These are phyloP conservation scores for Claviceps pazoutovae DNA, from an alignment of 2,329 filamentous ascomycete genomes.

Conservation along the genomic window DNA sequence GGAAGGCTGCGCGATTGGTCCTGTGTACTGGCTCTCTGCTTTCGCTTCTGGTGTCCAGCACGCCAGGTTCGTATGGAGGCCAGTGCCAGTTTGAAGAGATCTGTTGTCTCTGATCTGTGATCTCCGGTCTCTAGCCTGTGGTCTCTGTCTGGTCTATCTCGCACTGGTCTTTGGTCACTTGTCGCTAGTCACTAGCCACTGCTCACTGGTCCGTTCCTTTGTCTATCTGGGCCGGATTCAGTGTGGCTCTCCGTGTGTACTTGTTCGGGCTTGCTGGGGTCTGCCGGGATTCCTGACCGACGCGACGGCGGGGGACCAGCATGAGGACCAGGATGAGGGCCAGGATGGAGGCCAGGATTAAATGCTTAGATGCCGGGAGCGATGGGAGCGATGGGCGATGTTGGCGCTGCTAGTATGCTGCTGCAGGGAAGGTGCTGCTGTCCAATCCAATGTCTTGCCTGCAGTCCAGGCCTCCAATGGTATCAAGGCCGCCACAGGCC, in stretches of 20 bases:
- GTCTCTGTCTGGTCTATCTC: too few species aligned
- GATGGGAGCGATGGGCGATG: neutral
- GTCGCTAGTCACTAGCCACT: too few species aligned
- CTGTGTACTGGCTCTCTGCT: neutral
- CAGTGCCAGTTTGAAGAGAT: neutral
- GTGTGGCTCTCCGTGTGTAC: slow-evolving; percentile 1
- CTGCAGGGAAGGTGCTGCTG: neutral
- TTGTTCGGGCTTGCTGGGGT: neutral
- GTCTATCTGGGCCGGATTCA: neutral
- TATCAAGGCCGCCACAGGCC: neutral
- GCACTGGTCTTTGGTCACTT: too few species aligned
- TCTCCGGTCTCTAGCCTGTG: too few species aligned
- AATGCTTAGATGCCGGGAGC: too few species aligned
- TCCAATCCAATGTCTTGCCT: neutral
- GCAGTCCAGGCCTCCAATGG: too few species aligned
- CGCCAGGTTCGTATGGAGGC: neutral
- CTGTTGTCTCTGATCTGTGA: too few species aligned
- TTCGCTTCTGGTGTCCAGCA: neutral
- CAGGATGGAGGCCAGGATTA: too few species aligned
- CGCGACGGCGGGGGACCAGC: neutral
- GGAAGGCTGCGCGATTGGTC: neutral
- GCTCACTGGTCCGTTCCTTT: too few species aligned
- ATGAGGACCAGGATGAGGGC: too few species aligned
- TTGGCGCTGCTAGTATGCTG: neutral
- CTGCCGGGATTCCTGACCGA: neutral